Base-by-base conservation (phyloP, 768 basidiomycete genomes). In the Trametes meyenii region DNA sequence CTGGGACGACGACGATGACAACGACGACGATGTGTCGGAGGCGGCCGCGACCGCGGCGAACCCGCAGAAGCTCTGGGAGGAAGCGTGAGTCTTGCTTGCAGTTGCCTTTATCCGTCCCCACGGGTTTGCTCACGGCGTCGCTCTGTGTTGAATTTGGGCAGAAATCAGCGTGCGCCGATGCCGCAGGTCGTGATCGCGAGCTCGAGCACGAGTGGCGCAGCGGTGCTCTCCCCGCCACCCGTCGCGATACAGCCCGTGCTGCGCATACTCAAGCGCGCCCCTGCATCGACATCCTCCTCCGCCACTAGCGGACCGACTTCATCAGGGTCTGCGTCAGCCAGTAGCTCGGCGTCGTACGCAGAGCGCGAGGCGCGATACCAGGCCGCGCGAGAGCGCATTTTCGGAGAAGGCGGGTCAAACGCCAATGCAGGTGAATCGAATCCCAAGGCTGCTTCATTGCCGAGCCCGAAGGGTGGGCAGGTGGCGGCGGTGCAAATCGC, bases 291-390 rank as follows among this genome's bases (percentile, higher is more conserved):
- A 16, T n/a, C 48, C 33, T 12, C 48, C 26, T 50, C 26, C 6
- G 1, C 40, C 4, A 4, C 40, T 12, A 42, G 40, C 40, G 40
- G 40, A 3, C 4, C 46, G 5, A 24, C 46, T 23, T 26, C 46
- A 6, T 3, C 23, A 3, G 21, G 11, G 16, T 48, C 46, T 23
- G 21, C 46, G 23, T 46, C 68, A 6, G 44, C 74, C 14, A 43
- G 67, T 7, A 55, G 66, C 1, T 42, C 55, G 0, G 42, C 42
- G 19, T 64, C 82, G 3, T 75, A 89, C 3, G 81, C 84, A 36
- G 87, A 89, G 57, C 82, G 89, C 43, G 89, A 90, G 70, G 86
- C 83, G 17, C 81, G 85, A 55, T 92, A 92, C 71, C 82, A 86
- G 58, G 88, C 85, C 19, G 89, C 90, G 2, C 76, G 90, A 26